phyloP scores from a whole-genome alignment of 169 alveolate genomes.

The Plasmodium relictum region DNA sequence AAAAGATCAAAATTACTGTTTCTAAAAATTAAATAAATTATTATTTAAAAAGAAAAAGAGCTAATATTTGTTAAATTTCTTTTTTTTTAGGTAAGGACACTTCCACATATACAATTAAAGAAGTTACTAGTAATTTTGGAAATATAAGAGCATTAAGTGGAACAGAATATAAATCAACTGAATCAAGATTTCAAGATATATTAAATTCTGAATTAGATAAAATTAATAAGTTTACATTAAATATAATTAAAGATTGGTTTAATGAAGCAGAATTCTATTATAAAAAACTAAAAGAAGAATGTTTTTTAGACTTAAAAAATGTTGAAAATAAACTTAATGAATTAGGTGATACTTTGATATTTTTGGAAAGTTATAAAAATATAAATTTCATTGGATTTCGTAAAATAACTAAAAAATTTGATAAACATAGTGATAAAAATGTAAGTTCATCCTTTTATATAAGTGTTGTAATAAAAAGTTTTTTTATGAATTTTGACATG shows the following conservation, averaged over 20 bases:
- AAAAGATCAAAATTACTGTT: too few relatives aligned
- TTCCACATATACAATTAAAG: conserved; percentile 82
- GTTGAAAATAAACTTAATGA: conserved; percentile 60
- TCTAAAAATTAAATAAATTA: background rate
- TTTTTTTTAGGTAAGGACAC: conserved; percentile 78
- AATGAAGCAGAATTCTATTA: background rate
- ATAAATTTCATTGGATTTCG: conserved; percentile 85
- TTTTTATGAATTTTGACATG: conserved; percentile 75
- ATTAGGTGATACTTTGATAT: conserved; percentile 77
- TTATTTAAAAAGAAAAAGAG: background rate
- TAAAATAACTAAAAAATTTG: conserved; percentile 87
- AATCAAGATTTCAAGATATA: conserved; percentile 85
- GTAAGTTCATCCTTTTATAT: conserved; percentile 83
- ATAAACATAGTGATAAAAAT: conserved; percentile 81
- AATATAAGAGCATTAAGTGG: conserved; percentile 84
- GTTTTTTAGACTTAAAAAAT: background rate
- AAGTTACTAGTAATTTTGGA: conserved; percentile 83
- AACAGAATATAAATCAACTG: conserved; percentile 83
- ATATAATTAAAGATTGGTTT: conserved; percentile 30
- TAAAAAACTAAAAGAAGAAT: background rate
- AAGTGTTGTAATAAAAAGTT: conserved; percentile 79
- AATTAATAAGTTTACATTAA: conserved; percentile 79
- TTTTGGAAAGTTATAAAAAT: conserved; percentile 80
- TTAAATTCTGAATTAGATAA: conserved; percentile 85
- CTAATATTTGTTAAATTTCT: background rate